A percentile compares a stretch with the other conserved stretches of the same genome.
phyloP scores from a whole-genome alignment of 2,329 filamentous ascomycete species.

The Beauveria sp. region DNA sequence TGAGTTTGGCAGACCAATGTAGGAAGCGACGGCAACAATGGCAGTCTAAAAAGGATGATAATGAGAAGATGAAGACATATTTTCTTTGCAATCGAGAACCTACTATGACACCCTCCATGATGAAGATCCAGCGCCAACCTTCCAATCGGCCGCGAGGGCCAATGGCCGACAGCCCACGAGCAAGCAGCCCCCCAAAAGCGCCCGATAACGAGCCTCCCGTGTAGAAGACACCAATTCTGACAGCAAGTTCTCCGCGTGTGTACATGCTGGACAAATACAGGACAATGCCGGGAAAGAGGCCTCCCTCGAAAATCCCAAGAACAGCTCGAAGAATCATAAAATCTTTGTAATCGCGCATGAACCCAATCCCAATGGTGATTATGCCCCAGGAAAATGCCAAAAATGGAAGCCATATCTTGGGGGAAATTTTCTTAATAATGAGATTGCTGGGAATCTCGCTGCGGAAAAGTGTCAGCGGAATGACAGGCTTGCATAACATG shows the following conservation, averaged over 20 bases:
- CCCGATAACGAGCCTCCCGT: slow-evolving; percentile 58
- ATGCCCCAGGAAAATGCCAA: slow-evolving; percentile 51
- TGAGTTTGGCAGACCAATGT: slow-evolving; percentile 47
- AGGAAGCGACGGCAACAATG: slow-evolving; percentile 42
- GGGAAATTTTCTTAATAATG: slow-evolving; percentile 53
- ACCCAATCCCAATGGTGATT: slow-evolving; percentile 49
- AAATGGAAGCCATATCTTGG: slow-evolving; percentile 51
- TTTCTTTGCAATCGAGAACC: slow-evolving; percentile 13
- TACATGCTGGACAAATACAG: slow-evolving; percentile 60
- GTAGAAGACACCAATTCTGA: slow-evolving; percentile 61
- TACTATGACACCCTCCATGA: slow-evolving; percentile 49
- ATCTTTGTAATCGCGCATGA: slow-evolving; percentile 44
- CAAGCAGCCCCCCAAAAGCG: slow-evolving; percentile 52
- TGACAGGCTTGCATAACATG: neutral
- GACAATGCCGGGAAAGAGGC: slow-evolving; percentile 59
- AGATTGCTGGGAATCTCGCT: slow-evolving; percentile 59
- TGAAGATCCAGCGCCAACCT: slow-evolving; percentile 57
- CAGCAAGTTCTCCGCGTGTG: slow-evolving; percentile 49
- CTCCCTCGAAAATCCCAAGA: slow-evolving; percentile 56
- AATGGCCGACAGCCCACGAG: slow-evolving; percentile 54
- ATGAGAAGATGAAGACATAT: neutral
- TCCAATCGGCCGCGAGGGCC: slow-evolving; percentile 44
- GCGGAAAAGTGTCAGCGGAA: neutral
- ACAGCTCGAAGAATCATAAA: slow-evolving; percentile 55
- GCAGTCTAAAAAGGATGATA: slow-evolving; percentile 37